These are phyloP conservation scores for Theobroma grandiflorum DNA, from an alignment of 441 rosid genomes.

Conservation along the genomic window DNA sequence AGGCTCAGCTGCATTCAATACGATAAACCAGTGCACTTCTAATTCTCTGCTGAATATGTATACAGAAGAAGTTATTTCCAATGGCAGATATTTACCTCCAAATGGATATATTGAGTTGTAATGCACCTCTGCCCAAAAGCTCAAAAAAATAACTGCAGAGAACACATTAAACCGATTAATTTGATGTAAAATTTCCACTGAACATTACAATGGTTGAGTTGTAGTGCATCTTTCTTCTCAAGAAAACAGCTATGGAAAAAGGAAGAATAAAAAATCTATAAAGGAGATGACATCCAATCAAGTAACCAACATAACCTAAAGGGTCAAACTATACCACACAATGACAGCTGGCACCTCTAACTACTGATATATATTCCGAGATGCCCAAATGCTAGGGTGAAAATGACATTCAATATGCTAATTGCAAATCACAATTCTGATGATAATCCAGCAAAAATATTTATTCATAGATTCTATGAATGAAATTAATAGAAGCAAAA, in stretches of 20 bases:
- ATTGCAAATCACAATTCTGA: not conserved
- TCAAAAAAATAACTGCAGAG: slow-evolving; percentile 63
- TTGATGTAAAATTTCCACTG: slow-evolving; percentile 10
- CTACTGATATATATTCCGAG: not conserved
- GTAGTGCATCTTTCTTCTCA: not conserved
- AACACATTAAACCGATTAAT: slow-evolving; percentile 15
- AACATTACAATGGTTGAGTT: slow-evolving; percentile 6
- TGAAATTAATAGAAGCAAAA: slow-evolving; percentile 9
- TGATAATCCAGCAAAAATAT: not conserved
- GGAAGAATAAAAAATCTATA: not conserved
- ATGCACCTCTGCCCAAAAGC: slow-evolving; percentile 82
- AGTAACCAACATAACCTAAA: not conserved
- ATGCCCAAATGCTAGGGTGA: not conserved
- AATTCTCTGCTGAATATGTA: not conserved
- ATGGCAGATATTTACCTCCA: slow-evolving; percentile 47
- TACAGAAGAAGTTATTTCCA: slow-evolving; percentile 4
- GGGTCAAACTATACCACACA: not conserved
- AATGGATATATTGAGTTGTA: slow-evolving; percentile 66
- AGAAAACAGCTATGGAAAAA: not conserved
- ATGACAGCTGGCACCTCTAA: not conserved
- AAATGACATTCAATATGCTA: not conserved
- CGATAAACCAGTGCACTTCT: not conserved
- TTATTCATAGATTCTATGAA: slow-evolving; percentile 2
- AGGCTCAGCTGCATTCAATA: not conserved
- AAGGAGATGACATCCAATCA: not conserved